phyloP scores from a whole-genome alignment of 768 basidiomycete species.

The Tylopilus subfusipes region DNA sequence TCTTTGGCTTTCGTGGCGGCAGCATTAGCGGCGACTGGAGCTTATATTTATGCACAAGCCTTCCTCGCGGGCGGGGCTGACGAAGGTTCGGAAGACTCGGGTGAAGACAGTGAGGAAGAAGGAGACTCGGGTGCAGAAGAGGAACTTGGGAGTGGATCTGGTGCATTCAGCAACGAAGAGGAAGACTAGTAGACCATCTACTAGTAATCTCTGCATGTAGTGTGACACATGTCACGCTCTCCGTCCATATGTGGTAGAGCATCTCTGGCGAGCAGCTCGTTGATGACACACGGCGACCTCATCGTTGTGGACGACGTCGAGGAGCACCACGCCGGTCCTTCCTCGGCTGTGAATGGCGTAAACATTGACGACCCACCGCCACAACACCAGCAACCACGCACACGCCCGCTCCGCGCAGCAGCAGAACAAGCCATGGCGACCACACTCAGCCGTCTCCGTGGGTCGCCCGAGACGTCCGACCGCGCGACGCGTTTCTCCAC shows the following conservation, averaged over 20 bases:
- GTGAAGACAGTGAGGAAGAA: neutral
- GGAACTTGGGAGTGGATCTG: conserved; percentile 4
- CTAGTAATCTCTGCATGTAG: too few species aligned
- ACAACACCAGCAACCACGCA: conserved; percentile 20
- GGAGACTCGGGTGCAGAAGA: conserved; percentile 13
- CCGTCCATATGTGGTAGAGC: neutral
- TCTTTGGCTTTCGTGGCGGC: conserved; percentile 53
- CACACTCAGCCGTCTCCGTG: conserved; percentile 30
- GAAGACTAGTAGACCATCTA: too few species aligned
- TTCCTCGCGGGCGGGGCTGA: neutral
- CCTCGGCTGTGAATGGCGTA: conserved; percentile 30
- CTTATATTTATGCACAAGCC: conserved; percentile 30
- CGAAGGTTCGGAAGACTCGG: neutral
- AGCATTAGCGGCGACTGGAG: conserved; percentile 40
- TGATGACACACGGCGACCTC: conserved; percentile 54
- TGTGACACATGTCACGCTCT: conserved; percentile 18
- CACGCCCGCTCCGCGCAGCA: conserved; percentile 33
- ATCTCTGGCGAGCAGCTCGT: neutral
- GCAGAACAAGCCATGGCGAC: conserved; percentile 36
- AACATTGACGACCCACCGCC: conserved; percentile 12
- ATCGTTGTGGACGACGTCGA: conserved; percentile 62
- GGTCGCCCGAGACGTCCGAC: conserved; percentile 36
- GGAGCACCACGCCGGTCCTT: conserved; percentile 36
- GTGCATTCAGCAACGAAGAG: conserved; percentile 13
- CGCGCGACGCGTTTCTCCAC: conserved; percentile 58